These are phyloP conservation scores for Plasmodium falciparum DNA, from an alignment of 169 alveolate genomes.

Conservation along the genomic window DNA sequence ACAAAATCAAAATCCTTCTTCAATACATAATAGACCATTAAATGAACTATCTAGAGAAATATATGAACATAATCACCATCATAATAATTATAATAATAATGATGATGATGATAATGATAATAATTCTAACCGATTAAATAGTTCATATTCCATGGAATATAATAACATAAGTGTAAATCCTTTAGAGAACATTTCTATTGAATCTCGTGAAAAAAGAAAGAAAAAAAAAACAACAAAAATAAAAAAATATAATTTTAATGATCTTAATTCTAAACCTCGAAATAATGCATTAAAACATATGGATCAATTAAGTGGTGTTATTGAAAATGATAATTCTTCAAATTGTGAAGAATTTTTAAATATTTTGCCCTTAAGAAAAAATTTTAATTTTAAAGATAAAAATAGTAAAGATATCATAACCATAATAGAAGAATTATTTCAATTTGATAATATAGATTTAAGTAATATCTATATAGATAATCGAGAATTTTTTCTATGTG, in stretches of 20 bases:
- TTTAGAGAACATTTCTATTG: too few relatives aligned
- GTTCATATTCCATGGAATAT: too few relatives aligned
- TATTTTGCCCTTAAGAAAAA: slow-evolving; percentile 60
- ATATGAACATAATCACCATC: too few relatives aligned
- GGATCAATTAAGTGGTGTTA: too few relatives aligned
- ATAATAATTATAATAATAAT: too few relatives aligned
- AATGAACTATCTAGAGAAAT: too few relatives aligned
- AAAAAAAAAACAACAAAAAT: neutral
- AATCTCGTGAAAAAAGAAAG: neutral
- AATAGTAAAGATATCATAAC: slow-evolving; percentile 47
- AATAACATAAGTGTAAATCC: too few relatives aligned
- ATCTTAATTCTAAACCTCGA: neutral
- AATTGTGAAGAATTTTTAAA: slow-evolving; percentile 20
- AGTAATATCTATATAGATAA: slow-evolving; percentile 42
- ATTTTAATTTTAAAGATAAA: slow-evolving; percentile 43
- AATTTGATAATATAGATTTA: slow-evolving; percentile 62
- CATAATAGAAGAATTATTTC: slow-evolving; percentile 70
- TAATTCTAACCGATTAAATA: too few relatives aligned
- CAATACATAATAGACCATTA: too few relatives aligned
- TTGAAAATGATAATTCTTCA: neutral
- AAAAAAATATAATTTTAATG: neutral
- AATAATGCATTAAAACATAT: too few relatives aligned
- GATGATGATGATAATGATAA: too few relatives aligned
- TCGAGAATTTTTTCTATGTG: slow-evolving; percentile 43
- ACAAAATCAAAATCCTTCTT: too few relatives aligned